These are phyloP conservation scores for Lipomyces orientalis DNA, from an alignment of 805 yeast species.

Conservation along the genomic window DNA sequence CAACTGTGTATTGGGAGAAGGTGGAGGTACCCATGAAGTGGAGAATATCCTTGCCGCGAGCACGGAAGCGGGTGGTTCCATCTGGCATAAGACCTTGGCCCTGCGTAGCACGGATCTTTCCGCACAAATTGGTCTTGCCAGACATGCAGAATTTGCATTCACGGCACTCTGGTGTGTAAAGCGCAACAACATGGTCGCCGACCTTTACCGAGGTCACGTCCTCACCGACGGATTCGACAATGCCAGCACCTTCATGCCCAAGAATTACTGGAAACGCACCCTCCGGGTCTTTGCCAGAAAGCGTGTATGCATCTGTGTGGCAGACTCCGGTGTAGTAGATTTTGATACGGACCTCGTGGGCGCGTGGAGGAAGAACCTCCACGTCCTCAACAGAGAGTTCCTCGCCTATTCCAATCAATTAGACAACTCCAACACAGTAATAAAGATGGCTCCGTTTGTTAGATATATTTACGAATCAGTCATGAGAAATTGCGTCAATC, in stretches of 20 bases:
- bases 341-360: conserved; percentile 96
- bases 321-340: conserved; percentile 90
- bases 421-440: background rate
- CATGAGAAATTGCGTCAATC: background rate
- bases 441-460: background rate
- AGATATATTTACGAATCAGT: background rate
- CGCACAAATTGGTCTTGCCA: conserved; percentile 96
- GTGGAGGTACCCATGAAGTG: conserved; percentile 99
- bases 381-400: conserved; percentile 83
- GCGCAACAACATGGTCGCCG: conserved; percentile 92
- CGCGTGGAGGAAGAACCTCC: conserved; percentile 91
- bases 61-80: conserved; percentile 88
- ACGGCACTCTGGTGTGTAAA: conserved; percentile 96
- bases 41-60: conserved; percentile 76
- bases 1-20: conserved; percentile 96
- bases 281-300: conserved; percentile 94
- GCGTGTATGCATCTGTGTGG: conserved; percentile 97
- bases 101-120: conserved; percentile 94
- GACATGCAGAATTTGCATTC: conserved; percentile 94
- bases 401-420: conserved; percentile 35
- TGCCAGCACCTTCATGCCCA: conserved; percentile 99
- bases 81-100: conserved; percentile 99
- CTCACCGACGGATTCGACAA: conserved; percentile 93
- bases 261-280: conserved; percentile 90
- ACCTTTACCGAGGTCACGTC: conserved; percentile 87